phyloP scores from a whole-genome alignment of 495 filamentous ascomycete genomes.

The Podospora appendiculata region DNA sequence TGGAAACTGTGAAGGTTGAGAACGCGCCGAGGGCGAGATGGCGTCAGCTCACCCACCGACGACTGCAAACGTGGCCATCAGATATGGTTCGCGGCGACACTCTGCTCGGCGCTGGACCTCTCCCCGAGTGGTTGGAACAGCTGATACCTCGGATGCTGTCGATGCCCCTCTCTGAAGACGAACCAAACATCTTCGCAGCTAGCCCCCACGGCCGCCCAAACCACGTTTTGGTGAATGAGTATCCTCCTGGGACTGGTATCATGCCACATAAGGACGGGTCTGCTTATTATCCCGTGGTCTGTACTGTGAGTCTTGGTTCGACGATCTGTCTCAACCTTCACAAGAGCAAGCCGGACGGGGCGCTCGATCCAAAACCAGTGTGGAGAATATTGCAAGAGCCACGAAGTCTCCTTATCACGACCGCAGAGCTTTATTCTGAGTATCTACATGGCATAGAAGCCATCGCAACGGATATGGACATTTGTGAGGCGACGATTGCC shows the following conservation, averaged over 20 bases:
- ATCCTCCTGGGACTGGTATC: conserved; percentile 79
- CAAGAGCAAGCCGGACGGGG: conserved; percentile 49
- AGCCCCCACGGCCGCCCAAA: conserved; percentile 75
- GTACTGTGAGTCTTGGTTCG: conserved; percentile 78
- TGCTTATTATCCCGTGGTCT: conserved; percentile 81
- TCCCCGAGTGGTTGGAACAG: conserved; percentile 68
- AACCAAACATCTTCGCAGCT: conserved; percentile 51
- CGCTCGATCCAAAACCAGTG: conserved; percentile 34
- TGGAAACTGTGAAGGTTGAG: conserved; percentile 29
- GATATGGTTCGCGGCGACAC: conserved; percentile 59
- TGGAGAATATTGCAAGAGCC: conserved; percentile 83
- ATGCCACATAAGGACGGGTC: conserved; percentile 93
- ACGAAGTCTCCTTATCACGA: conserved; percentile 72
- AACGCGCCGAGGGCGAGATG: conserved; percentile 69
- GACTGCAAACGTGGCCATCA: conserved; percentile 86
- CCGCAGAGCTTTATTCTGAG: conserved; percentile 56
- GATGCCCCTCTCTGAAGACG: conserved; percentile 28
- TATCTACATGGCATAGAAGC: conserved; percentile 73
- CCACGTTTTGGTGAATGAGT: conserved; percentile 92
- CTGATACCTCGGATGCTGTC: conserved; percentile 63
- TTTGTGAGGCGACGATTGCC: conserved; percentile 55
- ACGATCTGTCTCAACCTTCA: conserved; percentile 74
- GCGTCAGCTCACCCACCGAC: conserved; percentile 75
- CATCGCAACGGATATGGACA: conserved; percentile 47
- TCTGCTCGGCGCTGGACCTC: conserved; percentile 57